Evolutionary conservation across 2,329 filamentous ascomycete genomes (phyloP).

Genomic region (Curvularia lunata): DNA sequence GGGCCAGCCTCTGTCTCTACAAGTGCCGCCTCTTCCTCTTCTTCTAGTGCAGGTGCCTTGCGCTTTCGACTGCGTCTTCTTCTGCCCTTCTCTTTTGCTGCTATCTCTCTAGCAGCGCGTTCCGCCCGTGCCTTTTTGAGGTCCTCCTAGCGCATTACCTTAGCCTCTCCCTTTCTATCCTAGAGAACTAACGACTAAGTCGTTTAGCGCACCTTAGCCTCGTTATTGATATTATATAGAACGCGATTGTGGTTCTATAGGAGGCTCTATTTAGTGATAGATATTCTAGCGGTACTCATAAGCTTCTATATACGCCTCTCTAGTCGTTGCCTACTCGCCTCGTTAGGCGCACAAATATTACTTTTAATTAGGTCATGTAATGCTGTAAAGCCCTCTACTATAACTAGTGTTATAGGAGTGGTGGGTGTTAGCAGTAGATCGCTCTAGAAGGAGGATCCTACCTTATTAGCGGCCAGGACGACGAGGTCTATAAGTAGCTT

Average conservation of each 20-base stretch:
- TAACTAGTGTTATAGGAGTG: constrained; percentile 16
- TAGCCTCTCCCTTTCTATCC: not conserved
- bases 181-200: not conserved
- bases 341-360: constrained; percentile 22
- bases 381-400: constrained; percentile 21
- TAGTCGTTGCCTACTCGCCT: not conserved
- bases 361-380: constrained; percentile 24
- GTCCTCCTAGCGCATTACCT: not conserved
- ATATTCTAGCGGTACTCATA: not conserved
- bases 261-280: not conserved
- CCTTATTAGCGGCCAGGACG: not conserved
- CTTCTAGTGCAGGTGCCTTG: too few species aligned
- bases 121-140: not conserved
- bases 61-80: too few species aligned
- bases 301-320: not conserved
- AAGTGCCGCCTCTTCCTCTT: not conserved
- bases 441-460: too few species aligned
- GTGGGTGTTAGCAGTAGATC: constrained; percentile 18
- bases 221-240: not conserved
- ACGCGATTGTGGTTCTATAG: not conserved
- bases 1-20: too few species aligned
- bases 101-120: not conserved
- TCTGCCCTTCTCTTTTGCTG: not conserved
- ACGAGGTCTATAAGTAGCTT: constrained; percentile 29
- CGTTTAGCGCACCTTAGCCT: not conserved